Evolutionary conservation across 257 asterid genomes (phyloP).

Genomic region (Solanum commersonii): DNA sequence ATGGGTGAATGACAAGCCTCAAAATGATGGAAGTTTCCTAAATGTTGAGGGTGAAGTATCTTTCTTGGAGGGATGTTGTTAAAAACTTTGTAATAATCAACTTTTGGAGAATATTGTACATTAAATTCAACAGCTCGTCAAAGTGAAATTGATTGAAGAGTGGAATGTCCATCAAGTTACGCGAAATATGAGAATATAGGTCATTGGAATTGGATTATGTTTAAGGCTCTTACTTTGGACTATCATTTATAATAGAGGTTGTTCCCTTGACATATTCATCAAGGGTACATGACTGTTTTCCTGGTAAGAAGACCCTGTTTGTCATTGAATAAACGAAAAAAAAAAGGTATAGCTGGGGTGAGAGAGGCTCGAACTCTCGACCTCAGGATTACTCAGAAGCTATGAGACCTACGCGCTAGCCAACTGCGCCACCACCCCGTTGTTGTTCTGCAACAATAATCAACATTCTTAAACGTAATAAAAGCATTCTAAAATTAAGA

Average conservation of each 20-base stretch:
- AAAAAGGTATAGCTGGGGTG: slow-evolving; percentile 29
- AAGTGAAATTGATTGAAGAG: background rate
- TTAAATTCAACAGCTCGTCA: background rate
- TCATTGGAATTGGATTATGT: background rate
- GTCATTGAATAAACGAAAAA: no score
- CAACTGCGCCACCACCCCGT: slow-evolving; percentile 99
- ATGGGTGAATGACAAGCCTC: background rate
- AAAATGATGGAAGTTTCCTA: background rate
- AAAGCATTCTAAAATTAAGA: no score
- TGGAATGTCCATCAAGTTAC: background rate
- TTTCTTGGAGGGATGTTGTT: background rate
- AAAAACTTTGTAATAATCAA: background rate
- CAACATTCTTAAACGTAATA: no score
- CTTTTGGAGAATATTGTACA: background rate
- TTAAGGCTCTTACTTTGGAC: background rate
- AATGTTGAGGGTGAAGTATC: background rate
- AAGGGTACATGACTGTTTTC: no score
- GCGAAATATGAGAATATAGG: background rate
- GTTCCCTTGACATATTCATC: no score
- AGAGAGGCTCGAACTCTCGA: slow-evolving; percentile 98
- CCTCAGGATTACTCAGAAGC: slow-evolving; percentile 83
- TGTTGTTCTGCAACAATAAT: background rate
- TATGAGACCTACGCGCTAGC: slow-evolving; percentile 99
- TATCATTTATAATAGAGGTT: background rate
- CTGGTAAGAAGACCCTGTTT: no score